A percentile compares a stretch with the other conserved stretches of the same genome.
These are phyloP conservation scores for Circinella umbellata DNA, from an alignment of 371 early-diverging fungal genomes.

Conservation along the genomic window DNA sequence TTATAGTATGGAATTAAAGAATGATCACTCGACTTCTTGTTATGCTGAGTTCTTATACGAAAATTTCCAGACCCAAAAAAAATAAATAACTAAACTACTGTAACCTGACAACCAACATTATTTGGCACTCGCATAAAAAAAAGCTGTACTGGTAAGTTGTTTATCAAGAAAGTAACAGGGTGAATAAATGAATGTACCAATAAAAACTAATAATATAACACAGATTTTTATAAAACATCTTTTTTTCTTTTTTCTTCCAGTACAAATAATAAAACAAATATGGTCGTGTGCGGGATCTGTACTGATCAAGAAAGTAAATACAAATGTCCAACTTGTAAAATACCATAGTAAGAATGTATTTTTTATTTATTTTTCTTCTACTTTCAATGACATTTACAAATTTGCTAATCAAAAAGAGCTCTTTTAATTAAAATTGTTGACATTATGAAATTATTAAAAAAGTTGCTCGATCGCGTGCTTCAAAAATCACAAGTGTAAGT, in stretches of 20 bases:
- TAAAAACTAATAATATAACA: too few relatives aligned
- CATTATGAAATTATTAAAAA: not conserved
- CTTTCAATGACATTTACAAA: too few relatives aligned
- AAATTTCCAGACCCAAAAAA: not conserved
- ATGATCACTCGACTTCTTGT: not conserved
- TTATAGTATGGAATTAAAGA: not conserved
- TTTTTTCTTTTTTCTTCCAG: too few relatives aligned
- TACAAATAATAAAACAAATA: not conserved
- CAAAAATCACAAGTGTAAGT: constrained; percentile 47
- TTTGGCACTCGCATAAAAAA: too few relatives aligned
- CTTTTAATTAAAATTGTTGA: not conserved
- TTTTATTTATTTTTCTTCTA: not conserved
- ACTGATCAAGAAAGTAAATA: constrained; percentile 36
- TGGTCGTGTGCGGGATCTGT: constrained; percentile 35
- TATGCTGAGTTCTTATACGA: not conserved
- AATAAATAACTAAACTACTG: too few relatives aligned
- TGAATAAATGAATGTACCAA: too few relatives aligned
- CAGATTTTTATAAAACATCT: not conserved
- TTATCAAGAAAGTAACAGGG: too few relatives aligned
- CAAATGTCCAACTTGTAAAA: constrained; percentile 45
- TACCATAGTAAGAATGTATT: constrained; percentile 36
- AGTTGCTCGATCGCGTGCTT: constrained; percentile 49
- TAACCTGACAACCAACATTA: too few relatives aligned
- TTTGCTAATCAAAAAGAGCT: too few relatives aligned
- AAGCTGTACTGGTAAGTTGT: too few relatives aligned